A percentile compares a stretch with the other conserved stretches of the same genome.
phyloP scores from a whole-genome alignment of 2,329 filamentous ascomycete species.

The Arthrocladium fulminans region DNA sequence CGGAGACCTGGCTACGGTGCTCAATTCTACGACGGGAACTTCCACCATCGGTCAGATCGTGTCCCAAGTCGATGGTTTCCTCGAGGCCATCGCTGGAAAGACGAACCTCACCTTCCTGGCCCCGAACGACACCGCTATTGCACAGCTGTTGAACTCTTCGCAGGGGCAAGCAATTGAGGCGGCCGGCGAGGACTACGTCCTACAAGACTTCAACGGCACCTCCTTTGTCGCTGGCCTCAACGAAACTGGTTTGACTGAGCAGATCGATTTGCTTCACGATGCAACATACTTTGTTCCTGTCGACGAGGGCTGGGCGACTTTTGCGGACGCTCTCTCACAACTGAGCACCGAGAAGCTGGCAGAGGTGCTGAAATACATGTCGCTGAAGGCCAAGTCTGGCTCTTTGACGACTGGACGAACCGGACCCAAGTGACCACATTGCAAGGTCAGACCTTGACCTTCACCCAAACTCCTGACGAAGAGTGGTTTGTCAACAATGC shows the following conservation, averaged over 20 bases:
- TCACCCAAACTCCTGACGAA: slow-evolving; percentile 6
- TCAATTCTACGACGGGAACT: slow-evolving; percentile 6
- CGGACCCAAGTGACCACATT: slow-evolving; percentile 12
- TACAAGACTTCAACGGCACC: slow-evolving; percentile 13
- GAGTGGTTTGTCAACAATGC: slow-evolving; percentile 13
- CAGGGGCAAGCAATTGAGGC: slow-evolving; percentile 3
- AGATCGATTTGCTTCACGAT: slow-evolving; percentile 11
- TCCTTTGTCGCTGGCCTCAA: slow-evolving; percentile 11
- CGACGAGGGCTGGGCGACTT: slow-evolving; percentile 8
- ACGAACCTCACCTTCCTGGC: slow-evolving; percentile 14
- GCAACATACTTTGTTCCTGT: slow-evolving; percentile 10
- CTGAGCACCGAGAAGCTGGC: slow-evolving; percentile 9
- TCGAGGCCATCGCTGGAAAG: slow-evolving; percentile 6
- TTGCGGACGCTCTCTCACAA: slow-evolving; percentile 10
- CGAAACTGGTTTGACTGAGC: slow-evolving; percentile 11
- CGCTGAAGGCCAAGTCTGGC: slow-evolving; percentile 8
- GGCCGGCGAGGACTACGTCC: slow-evolving; percentile 6
- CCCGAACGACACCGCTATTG: slow-evolving; percentile 11
- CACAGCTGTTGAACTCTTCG: background rate
- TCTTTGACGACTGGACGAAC: background rate
- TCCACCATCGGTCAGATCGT: background rate
- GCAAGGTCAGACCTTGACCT: slow-evolving; percentile 10
- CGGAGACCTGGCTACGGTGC: slow-evolving; percentile 10
- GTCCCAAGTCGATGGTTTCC: background rate
- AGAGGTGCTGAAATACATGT: slow-evolving; percentile 14